Evolutionary conservation across 257 asterid species (phyloP).

Genomic region (Fraxinus cuspidata): DNA sequence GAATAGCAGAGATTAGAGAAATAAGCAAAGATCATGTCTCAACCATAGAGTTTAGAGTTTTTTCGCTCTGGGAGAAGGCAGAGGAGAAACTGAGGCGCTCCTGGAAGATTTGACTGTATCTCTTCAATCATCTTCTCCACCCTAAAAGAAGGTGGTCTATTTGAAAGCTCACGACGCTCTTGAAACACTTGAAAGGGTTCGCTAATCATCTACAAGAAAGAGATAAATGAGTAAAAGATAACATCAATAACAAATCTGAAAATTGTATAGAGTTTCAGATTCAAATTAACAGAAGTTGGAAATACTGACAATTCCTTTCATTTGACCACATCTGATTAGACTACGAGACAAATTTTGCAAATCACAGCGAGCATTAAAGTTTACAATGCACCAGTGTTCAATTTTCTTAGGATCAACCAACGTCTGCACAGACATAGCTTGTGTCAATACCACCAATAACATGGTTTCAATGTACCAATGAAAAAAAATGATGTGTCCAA

Average conservation of each 20-base stretch:
- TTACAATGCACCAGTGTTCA: conserved; percentile 55
- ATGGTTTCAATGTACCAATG: not conserved
- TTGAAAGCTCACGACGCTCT: conserved; percentile 46
- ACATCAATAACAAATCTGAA: not conserved
- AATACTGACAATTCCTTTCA: conserved; percentile 71
- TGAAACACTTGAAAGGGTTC: conserved; percentile 33
- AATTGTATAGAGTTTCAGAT: not conserved
- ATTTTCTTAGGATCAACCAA: conserved; percentile 45
- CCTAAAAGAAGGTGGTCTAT: conserved; percentile 46
- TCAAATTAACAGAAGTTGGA: not conserved
- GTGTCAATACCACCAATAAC: conserved; percentile 12
- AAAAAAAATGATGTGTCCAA: not conserved
- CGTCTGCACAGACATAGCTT: conserved; percentile 38
- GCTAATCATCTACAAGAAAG: conserved; percentile 30
- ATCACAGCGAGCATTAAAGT: conserved; percentile 63
- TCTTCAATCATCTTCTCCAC: conserved; percentile 57
- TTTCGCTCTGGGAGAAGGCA: conserved; percentile 69
- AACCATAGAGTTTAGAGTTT: conserved; percentile 73
- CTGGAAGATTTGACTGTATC: conserved; percentile 42
- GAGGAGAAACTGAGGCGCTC: conserved; percentile 53
- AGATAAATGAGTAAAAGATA: not conserved
- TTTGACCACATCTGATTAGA: conserved; percentile 42
- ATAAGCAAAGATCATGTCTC: not conserved
- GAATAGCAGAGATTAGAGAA: not conserved
- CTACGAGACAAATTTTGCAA: conserved; percentile 29